These are phyloP conservation scores for Alternaria sp. DNA, from an alignment of 2,329 filamentous ascomycete species.

Conservation along the genomic window DNA sequence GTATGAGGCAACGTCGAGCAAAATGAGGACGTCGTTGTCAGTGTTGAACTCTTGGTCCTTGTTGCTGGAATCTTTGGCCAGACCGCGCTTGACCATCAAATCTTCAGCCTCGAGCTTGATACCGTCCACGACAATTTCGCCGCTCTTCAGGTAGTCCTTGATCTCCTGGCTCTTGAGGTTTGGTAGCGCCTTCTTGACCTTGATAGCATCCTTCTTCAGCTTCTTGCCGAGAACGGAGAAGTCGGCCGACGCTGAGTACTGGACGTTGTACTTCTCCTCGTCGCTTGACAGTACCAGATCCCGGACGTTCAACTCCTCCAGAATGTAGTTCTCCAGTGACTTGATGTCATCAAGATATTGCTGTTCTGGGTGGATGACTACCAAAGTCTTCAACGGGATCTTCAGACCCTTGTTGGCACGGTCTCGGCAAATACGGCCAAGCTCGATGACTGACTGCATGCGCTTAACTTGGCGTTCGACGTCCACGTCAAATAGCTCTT, in stretches of 20 bases:
- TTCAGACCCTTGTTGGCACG: conserved; percentile 85
- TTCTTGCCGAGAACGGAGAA: conserved; percentile 97
- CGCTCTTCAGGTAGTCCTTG: conserved; percentile 76
- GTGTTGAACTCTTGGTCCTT: conserved; percentile 86
- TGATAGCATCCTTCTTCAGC: conserved; percentile 91
- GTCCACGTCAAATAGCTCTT: conserved; percentile 85
- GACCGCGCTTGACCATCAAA: conserved; percentile 79
- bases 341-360: conserved; percentile 87
- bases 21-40: conserved; percentile 87
- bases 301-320: conserved; percentile 89
- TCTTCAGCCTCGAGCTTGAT: conserved; percentile 86
- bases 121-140: conserved; percentile 82
- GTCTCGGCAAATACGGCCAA: conserved; percentile 86
- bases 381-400: conserved; percentile 86
- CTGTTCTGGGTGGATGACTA: conserved; percentile 85
- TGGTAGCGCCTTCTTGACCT: conserved; percentile 90
- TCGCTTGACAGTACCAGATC: conserved; percentile 86
- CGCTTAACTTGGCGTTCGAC: conserved; percentile 87
- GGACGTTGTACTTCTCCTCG: conserved; percentile 89
- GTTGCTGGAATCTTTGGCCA: conserved; percentile 76
- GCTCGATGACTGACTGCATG: conserved; percentile 96
- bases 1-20: conserved; percentile 84
- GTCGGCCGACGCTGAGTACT: conserved; percentile 89
- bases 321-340: conserved; percentile 86
- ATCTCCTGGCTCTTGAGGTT: conserved; percentile 81